phyloP scores from a whole-genome alignment of 2,329 filamentous ascomycete species.

The Penicillium sp. region DNA sequence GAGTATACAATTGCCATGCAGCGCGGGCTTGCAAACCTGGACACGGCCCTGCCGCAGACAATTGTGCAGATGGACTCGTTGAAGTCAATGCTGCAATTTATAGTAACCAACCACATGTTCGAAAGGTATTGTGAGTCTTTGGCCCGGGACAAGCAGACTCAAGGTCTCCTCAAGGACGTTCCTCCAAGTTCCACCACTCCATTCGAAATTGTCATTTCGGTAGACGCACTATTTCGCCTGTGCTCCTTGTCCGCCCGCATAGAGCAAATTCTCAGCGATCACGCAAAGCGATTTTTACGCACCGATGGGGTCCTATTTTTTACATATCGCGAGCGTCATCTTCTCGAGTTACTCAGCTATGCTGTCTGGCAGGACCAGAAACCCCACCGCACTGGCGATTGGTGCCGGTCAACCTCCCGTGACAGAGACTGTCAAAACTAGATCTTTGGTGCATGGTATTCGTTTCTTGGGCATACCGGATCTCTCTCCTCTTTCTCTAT shows the following conservation, averaged over 20 bases:
- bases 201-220: constrained; percentile 18
- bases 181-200: background rate
- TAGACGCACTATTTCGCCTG: constrained; percentile 16
- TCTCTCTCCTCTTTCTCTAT: background rate
- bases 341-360: constrained; percentile 26
- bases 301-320: constrained; percentile 20
- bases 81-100: constrained; percentile 28
- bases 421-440: background rate
- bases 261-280: constrained; percentile 2
- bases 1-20: constrained; percentile 28
- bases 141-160: constrained; percentile 19
- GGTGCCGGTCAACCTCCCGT: background rate
- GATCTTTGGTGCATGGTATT: background rate
- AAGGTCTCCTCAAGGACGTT: constrained; percentile 6
- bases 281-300: constrained; percentile 19
- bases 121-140: constrained; percentile 32
- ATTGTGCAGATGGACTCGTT: constrained; percentile 17
- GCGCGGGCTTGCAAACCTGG: constrained; percentile 12
- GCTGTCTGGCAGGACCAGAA: constrained; percentile 27
- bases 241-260: background rate
- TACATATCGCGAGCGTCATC: constrained; percentile 26
- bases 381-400: background rate
- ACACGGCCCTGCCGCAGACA: constrained; percentile 5
- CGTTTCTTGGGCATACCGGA: background rate
- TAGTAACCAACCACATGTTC: constrained; percentile 30